Evolutionary conservation across 768 basidiomycete species (phyloP), one percentile per base, ranked within the genome.

Genomic region (Hydnomerulius pinastri): DNA sequence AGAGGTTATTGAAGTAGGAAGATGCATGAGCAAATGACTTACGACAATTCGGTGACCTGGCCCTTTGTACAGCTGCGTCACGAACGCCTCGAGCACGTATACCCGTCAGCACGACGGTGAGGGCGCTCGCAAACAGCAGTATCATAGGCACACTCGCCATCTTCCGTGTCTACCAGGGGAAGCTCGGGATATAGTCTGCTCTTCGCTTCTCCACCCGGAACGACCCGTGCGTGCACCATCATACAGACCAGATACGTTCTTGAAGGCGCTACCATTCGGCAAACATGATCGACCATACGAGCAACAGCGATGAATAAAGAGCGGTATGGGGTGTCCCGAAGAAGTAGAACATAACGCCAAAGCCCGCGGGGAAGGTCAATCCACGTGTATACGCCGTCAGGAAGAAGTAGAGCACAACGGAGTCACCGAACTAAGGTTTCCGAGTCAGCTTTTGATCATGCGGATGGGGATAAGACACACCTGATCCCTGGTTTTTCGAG

Each of bases 181-280:
- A n/a, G n/a, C n/a, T n/a, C n/a, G n/a, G n/a, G n/a, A n/a, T n/a
- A n/a, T n/a, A n/a, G n/a, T n/a, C n/a, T n/a, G n/a, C n/a, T n/a
- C n/a, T n/a, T n/a, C n/a, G n/a, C 51, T 79, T 81, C 61, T 91
- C 89, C 6, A 87, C 86, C 27, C 76, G 78, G 69, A 82, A 80
- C 0, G 85, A 81, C 24, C 86, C 86, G 36, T 80, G 79, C 0
- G 86, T 88, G 2, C 90, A 87, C 74, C 89, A 93, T 25, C 82
- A 76, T 25, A 91, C 77, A 1, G 89, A 81, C 12, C 93, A 71
- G 29, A 83, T 80, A 15, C 85, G 80, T 68, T 96, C 89, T 46
- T 79, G 79, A 18, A 94, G 77, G 21, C 87, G 78, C 93, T 92
- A 98, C 72, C 82, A 85, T 65, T 96, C 92, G 50, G 92, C 85